Conservation (phyloP, 2,329 filamentous ascomycete genomes). For the Microsporum ferrugineum region DNA sequence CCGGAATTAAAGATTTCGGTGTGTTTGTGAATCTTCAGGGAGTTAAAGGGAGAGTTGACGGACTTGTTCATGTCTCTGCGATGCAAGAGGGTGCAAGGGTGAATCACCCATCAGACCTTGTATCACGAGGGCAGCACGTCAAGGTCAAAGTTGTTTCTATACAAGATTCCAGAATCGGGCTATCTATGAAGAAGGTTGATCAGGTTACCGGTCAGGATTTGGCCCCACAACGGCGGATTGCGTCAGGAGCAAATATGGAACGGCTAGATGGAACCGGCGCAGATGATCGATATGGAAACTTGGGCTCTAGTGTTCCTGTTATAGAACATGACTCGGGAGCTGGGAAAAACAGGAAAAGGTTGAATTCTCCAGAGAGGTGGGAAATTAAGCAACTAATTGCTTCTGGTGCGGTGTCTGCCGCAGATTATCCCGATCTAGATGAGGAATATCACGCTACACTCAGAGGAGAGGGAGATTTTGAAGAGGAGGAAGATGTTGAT, state of each 20-base stretch:
- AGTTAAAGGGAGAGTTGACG: constrained; percentile 79
- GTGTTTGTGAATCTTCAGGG: constrained; percentile 87
- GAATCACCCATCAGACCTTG: constrained; percentile 80
- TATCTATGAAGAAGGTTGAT: constrained; percentile 97
- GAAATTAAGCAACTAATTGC: constrained; percentile 95
- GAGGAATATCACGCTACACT: constrained; percentile 86
- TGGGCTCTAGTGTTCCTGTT: constrained; percentile 46
- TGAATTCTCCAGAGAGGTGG: constrained; percentile 96
- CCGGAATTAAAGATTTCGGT: constrained; percentile 88
- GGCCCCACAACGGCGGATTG: constrained; percentile 63
- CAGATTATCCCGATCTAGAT: constrained; percentile 87
- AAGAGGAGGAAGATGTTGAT: constrained; percentile 91
- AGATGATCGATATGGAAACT: constrained; percentile 46
- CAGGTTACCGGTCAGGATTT: constrained; percentile 78
- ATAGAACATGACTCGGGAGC: constrained; percentile 51
- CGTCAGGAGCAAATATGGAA: constrained; percentile 84
- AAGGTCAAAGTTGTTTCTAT: constrained; percentile 89
- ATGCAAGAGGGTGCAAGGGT: constrained; percentile 76
- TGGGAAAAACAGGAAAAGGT: constrained; percentile 65
- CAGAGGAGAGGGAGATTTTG: constrained; percentile 73
- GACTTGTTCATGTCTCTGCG: constrained; percentile 84
- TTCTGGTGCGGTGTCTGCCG: constrained; percentile 82
- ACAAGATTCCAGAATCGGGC: constrained; percentile 65
- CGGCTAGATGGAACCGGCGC: constrained; percentile 52
- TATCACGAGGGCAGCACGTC: constrained; percentile 68